Conservation (phyloP, 108 stramenopile genomes). For the Pseudonitzschia multistriata region DNA sequence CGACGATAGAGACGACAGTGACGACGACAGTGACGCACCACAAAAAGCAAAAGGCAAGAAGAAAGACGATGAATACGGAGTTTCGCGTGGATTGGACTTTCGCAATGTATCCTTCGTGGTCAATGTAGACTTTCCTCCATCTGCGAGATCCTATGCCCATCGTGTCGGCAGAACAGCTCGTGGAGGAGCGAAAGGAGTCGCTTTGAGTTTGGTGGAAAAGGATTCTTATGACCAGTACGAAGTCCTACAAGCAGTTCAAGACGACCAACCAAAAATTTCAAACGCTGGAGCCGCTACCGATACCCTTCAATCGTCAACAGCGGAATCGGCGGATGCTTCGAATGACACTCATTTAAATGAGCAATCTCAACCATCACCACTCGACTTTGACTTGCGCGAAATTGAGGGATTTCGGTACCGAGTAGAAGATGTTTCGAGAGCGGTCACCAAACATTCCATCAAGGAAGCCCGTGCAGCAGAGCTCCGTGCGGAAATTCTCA, state of each 20-base stretch:
- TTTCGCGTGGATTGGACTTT: slow-evolving; percentile 96
- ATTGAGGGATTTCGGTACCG: slow-evolving; percentile 97
- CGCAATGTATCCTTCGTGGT: slow-evolving; percentile 93
- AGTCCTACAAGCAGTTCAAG: slow-evolving; percentile 63
- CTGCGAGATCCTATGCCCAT: slow-evolving; percentile 90
- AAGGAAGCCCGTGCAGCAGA: slow-evolving; percentile 92
- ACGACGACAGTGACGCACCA: slow-evolving; percentile 28
- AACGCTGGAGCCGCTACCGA: slow-evolving; percentile 35
- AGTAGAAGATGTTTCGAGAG: slow-evolving; percentile 90
- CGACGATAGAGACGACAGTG: slow-evolving; percentile 32
- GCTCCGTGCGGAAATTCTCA: slow-evolving; percentile 90
- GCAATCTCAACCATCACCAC: slow-evolving; percentile 86
- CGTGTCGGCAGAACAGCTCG: slow-evolving; percentile 98
- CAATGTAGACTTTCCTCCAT: slow-evolving; percentile 95
- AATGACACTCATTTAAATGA: slow-evolving; percentile 8
- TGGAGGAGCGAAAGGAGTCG: slow-evolving; percentile 92
- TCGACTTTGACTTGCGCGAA: slow-evolving; percentile 93
- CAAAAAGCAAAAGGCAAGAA: slow-evolving; percentile 36
- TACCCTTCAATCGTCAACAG: slow-evolving; percentile 46
- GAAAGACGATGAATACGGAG: slow-evolving; percentile 88
- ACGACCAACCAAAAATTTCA: slow-evolving; percentile 75
- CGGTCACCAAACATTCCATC: slow-evolving; percentile 86
- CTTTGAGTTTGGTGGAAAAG: slow-evolving; percentile 82
- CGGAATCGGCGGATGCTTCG: neutral
- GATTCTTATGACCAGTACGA: slow-evolving; percentile 54